These are phyloP conservation scores for Polyporus tsugae DNA, from an alignment of 1,284 basidiomycete species.

Conservation along the genomic window DNA sequence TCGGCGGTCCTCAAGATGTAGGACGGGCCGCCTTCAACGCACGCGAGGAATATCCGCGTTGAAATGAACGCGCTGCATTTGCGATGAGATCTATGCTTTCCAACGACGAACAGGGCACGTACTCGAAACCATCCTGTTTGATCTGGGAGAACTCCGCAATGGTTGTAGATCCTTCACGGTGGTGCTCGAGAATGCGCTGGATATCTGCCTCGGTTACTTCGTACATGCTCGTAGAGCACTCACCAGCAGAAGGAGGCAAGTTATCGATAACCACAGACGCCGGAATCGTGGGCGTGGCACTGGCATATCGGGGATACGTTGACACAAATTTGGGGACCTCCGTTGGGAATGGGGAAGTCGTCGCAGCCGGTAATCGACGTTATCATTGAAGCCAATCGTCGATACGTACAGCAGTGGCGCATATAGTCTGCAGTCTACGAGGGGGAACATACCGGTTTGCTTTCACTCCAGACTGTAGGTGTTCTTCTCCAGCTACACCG, in stretches of 20 bases:
- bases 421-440: not conserved
- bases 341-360: not conserved
- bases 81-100: not conserved
- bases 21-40: not conserved
- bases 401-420: conserved; percentile 11
- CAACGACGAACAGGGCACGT: not conserved
- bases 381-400: not conserved
- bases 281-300: not conserved
- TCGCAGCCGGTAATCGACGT: too few species aligned
- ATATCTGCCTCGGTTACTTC: conserved; percentile 7
- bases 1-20: conserved; percentile 7
- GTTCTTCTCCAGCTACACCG: conserved; percentile 47
- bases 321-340: not conserved
- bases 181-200: not conserved
- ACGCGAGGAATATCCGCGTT: not conserved
- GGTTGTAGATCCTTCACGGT: not conserved
- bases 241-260: not conserved
- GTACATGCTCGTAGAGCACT: conserved; percentile 1
- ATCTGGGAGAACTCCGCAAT: conserved; percentile 1
- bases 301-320: not conserved
- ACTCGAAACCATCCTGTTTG: conserved; percentile 4
- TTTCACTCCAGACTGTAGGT: conserved; percentile 49
- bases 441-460: not conserved
- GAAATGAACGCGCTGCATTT: conserved; percentile 9
- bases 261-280: conserved; percentile 3